These are phyloP conservation scores for Globisporangium radiosum DNA, from an alignment of 352 stramenopile species.

Conservation along the genomic window DNA sequence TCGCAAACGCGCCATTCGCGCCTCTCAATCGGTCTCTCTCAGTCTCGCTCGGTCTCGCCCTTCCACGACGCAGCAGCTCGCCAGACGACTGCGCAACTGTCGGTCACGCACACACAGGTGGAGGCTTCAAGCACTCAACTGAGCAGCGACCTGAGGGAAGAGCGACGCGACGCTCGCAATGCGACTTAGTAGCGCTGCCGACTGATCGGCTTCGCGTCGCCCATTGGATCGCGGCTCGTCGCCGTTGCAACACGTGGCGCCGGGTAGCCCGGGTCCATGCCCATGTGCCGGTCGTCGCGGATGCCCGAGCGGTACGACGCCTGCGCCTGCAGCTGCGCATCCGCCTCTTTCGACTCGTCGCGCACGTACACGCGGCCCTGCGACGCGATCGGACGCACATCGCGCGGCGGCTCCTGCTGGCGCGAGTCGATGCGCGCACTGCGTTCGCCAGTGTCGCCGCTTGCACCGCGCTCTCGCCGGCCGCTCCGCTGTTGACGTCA, in stretches of 20 bases:
- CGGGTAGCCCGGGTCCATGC: conserved; percentile 44
- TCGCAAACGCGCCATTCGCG: too few species aligned
- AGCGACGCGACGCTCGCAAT: not conserved
- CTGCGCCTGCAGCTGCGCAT: conserved; percentile 37
- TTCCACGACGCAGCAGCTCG: too few species aligned
- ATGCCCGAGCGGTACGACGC: conserved; percentile 51
- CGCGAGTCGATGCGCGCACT: conserved; percentile 52
- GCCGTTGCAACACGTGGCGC: conserved; percentile 58
- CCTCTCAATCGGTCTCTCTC: not conserved
- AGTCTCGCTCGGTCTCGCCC: conserved; percentile 1
- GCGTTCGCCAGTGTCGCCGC: conserved; percentile 52
- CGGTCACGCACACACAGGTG: conserved; percentile 2
- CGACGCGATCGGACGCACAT: conserved; percentile 42
- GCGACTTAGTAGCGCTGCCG: conserved; percentile 66
- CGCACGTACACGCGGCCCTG: conserved; percentile 60
- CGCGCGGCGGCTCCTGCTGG: conserved; percentile 32
- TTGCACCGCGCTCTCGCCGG: conserved; percentile 53
- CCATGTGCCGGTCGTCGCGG: conserved; percentile 44
- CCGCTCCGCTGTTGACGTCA: conserved; percentile 32
- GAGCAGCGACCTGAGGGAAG: not conserved
- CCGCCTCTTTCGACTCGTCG: conserved; percentile 59
- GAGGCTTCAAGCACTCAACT: not conserved
- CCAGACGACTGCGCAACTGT: not conserved
- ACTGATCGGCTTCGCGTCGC: conserved; percentile 65
- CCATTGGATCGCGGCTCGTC: conserved; percentile 45